Evolutionary conservation across 2,329 filamentous ascomycete species (phyloP).

Genomic region (Aaosphaeria pasadenensis): DNA sequence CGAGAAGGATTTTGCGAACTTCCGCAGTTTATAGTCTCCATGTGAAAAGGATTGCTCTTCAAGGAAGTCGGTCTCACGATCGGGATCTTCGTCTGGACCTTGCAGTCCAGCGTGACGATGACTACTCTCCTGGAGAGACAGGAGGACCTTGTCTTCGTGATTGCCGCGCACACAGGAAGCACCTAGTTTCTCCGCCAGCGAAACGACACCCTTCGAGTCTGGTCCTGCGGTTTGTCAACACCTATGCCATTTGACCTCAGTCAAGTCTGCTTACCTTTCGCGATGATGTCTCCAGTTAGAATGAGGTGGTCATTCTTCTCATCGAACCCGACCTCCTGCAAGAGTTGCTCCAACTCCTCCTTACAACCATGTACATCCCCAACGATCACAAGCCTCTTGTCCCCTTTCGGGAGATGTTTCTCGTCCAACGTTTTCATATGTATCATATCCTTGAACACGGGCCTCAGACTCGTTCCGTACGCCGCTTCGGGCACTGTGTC

Average conservation of each 20-base stretch:
- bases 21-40: constrained; percentile 41
- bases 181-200: constrained; percentile 67
- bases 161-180: constrained; percentile 88
- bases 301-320: constrained; percentile 49
- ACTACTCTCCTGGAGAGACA: constrained; percentile 52
- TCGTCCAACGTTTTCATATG: constrained; percentile 50
- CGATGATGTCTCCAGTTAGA: constrained; percentile 50
- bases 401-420: constrained; percentile 42
- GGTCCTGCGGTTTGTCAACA: constrained; percentile 50
- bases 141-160: constrained; percentile 84
- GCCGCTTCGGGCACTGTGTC: constrained; percentile 17
- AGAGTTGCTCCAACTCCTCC: constrained; percentile 56
- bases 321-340: constrained; percentile 65
- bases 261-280: constrained; percentile 55
- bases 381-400: constrained; percentile 70
- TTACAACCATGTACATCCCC: constrained; percentile 93
- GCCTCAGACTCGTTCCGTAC: constrained; percentile 49
- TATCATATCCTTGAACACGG: constrained; percentile 49
- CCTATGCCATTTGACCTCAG: neutral
- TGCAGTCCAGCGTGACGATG: constrained; percentile 16
- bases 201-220: constrained; percentile 74
- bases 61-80: constrained; percentile 23
- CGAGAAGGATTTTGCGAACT: constrained; percentile 56
- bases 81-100: constrained; percentile 29
- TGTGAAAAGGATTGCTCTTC: constrained; percentile 30